These are phyloP conservation scores for Plasmodium yoelii DNA, from an alignment of 169 alveolate species.

Conservation along the genomic window DNA sequence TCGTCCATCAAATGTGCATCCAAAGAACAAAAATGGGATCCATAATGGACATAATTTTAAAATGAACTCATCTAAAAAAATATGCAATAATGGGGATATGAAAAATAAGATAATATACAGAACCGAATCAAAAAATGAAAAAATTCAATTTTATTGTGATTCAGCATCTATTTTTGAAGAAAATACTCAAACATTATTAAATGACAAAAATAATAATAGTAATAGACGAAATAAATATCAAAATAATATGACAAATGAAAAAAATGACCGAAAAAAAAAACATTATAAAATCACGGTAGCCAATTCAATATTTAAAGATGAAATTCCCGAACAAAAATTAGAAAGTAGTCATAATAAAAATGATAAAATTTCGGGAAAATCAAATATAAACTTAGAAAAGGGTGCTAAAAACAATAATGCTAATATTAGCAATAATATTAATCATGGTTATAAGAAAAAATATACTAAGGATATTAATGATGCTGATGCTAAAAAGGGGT, in stretches of 20 bases:
- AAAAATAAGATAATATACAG: conserved; percentile 3
- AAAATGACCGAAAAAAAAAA: not conserved
- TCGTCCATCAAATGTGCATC: too few species aligned
- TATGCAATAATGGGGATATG: not conserved
- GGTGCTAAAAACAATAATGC: not conserved
- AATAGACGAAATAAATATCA: not conserved
- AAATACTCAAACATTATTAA: not conserved
- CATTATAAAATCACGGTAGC: conserved; percentile 40
- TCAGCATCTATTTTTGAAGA: conserved; percentile 63
- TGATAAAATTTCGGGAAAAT: too few species aligned
- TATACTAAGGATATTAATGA: too few species aligned
- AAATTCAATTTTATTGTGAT: conserved; percentile 30
- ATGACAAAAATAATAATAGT: not conserved
- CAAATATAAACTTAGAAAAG: too few species aligned
- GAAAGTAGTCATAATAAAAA: not conserved
- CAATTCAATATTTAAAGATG: conserved; percentile 35
- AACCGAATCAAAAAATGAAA: conserved; percentile 1
- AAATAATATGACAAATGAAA: not conserved
- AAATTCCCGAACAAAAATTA: not conserved
- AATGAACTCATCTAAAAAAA: not conserved
- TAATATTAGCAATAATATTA: not conserved
- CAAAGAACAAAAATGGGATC: not conserved
- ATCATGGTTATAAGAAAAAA: not conserved
- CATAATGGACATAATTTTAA: not conserved
- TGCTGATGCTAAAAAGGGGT: not conserved